Percentiles rank a stretch among this genome's conserved stretches.
Evolutionary conservation across 2,329 filamentous ascomycete genomes (phyloP).

Genomic region (Seiridium unicorne): DNA sequence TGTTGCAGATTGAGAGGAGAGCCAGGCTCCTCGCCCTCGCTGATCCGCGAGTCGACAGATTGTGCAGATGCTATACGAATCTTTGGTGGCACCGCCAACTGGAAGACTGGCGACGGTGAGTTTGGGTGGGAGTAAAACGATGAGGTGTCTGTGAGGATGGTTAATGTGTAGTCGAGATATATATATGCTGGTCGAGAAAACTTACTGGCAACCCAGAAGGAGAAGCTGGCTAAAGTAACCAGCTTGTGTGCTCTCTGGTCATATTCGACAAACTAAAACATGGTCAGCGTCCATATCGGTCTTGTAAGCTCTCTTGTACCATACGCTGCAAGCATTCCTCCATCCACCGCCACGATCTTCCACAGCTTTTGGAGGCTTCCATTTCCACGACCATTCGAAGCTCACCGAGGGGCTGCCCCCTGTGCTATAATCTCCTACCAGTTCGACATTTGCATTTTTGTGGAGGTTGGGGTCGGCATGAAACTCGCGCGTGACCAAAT

Average conservation of each 20-base stretch:
- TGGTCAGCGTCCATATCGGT: slow-evolving; percentile 22
- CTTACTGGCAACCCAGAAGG: slow-evolving; percentile 89
- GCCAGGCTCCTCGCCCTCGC: slow-evolving; percentile 64
- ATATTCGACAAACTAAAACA: slow-evolving; percentile 83
- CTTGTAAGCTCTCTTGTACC: slow-evolving; percentile 23
- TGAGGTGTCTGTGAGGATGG: slow-evolving; percentile 35
- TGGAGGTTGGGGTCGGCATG: slow-evolving; percentile 96
- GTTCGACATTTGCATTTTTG: slow-evolving; percentile 92
- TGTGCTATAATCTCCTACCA: slow-evolving; percentile 90
- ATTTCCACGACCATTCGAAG: slow-evolving; percentile 96
- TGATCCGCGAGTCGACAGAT: slow-evolving; percentile 80
- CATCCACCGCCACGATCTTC: slow-evolving; percentile 90
- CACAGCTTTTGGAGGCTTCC: slow-evolving; percentile 79
- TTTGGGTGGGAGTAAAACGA: slow-evolving; percentile 54
- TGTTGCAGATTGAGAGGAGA: slow-evolving; percentile 45
- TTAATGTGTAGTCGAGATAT: not conserved
- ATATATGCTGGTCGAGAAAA: slow-evolving; percentile 4
- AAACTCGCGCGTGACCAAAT: slow-evolving; percentile 90
- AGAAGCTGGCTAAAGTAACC: slow-evolving; percentile 86
- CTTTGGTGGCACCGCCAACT: slow-evolving; percentile 70
- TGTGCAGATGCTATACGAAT: slow-evolving; percentile 83
- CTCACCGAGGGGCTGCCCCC: slow-evolving; percentile 79
- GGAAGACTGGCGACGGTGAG: slow-evolving; percentile 70
- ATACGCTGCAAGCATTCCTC: slow-evolving; percentile 89
- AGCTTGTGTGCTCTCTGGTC: slow-evolving; percentile 88